Evolutionary conservation across 2,329 filamentous ascomycete species (phyloP), one percentile per base, ranked within the genome.

Genomic region (Lachnellula arida): DNA sequence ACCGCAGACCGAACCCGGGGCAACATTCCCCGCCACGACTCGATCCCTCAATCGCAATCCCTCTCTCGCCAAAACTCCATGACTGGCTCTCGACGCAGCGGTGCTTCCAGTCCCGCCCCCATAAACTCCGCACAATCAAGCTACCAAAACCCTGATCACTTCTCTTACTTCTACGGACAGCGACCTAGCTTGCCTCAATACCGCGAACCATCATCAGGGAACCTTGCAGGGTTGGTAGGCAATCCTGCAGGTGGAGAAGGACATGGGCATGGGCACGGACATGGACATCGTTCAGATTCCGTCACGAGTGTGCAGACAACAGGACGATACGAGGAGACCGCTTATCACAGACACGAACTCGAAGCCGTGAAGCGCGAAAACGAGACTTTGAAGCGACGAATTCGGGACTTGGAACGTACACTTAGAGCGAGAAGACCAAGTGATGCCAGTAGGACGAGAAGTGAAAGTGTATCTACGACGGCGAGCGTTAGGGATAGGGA

Each of bases 341-440:
- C 78, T 0, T 79, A 78, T 57, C 82, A 82, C 63, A 75, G 83
- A 4, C 74, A 77, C 39, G 84, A 87, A 66, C 73, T 87, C 0
- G 84, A 87, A 23, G 72, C 65, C 5, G 80, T 81, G 40, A 86
- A 85, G 71, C 75, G 77, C 47, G 85, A 88, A 70, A 87, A 88
- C 57, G 84, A 87, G 51, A 68, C 70, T 0, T 71, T 88, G 46
- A 85, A 84, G 73, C 75, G 78, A 53, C 77, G 81, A 14, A 80
- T 88, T 56, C 76, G 82, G 46, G 84, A 87, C 44, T 71, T 88
- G 11, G 85, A 88, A 71, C 74, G 76, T 39, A 71, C 76, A 59
- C 72, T 86, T 7, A 63, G 66, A 28, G 58, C 58, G 9, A 64
- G 66, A 47, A 54, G 67, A 55, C 62, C 61, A 39, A 67, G 66